Percentiles rank a stretch among this genome's conserved stretches.
Conservation (phyloP, 495 filamentous ascomycete species). For the Xylaria flabelliformis region DNA sequence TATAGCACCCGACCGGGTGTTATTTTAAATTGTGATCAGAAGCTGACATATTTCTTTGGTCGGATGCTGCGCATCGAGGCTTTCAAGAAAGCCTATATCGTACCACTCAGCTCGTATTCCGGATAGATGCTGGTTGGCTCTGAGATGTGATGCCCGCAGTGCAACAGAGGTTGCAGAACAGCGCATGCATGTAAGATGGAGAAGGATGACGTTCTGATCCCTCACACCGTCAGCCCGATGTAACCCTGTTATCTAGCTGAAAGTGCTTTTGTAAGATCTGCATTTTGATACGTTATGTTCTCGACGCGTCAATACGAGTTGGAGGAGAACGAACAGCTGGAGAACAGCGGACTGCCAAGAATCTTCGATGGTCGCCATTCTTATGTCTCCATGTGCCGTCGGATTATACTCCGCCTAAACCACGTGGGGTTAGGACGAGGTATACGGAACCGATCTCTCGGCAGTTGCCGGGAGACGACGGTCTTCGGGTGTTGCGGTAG, state of each 20-base stretch:
- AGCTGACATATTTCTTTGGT: neutral
- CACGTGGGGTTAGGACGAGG: neutral
- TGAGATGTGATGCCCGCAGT: neutral
- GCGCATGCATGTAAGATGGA: conserved; percentile 18
- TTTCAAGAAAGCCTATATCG: conserved; percentile 2
- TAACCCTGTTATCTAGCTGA: conserved; percentile 23
- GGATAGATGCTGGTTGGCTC: neutral
- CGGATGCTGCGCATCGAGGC: conserved; percentile 15
- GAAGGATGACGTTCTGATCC: neutral
- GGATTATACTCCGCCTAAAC: neutral
- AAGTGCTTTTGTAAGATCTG: neutral
- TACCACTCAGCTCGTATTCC: conserved; percentile 16
- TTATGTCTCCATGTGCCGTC: neutral
- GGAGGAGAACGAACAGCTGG: neutral
- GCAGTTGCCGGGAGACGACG: neutral
- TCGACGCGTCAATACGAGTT: neutral
- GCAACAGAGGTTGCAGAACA: neutral
- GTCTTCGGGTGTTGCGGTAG: neutral
- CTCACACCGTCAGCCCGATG: conserved; percentile 4
- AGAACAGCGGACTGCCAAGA: neutral
- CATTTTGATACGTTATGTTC: neutral
- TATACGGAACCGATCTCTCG: neutral
- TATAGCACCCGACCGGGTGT: neutral
- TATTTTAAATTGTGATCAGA: neutral
- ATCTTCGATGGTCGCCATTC: neutral